A percentile compares a stretch with the other conserved stretches of the same genome.
Conservation (phyloP, 805 yeast genomes). For the Ogataea pignaliae region DNA sequence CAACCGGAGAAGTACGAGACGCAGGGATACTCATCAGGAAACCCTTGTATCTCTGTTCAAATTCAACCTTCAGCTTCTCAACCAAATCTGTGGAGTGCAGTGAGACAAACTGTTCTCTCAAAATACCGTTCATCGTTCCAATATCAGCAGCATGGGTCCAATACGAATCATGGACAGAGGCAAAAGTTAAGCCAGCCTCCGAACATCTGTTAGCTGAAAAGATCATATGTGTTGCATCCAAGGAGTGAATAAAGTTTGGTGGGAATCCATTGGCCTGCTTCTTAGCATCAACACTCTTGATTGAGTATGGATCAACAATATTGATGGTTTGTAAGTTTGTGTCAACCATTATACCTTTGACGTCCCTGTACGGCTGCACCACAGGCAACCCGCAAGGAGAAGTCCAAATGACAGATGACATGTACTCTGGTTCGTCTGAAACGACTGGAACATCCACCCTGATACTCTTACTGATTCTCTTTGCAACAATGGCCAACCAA, state of each 20-base stretch:
- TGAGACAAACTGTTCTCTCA: conserved; percentile 76
- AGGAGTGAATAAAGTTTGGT: conserved; percentile 90
- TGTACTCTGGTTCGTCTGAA: conserved; percentile 51
- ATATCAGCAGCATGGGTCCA: conserved; percentile 96
- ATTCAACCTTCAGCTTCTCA: conserved; percentile 67
- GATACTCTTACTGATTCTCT: conserved; percentile 70
- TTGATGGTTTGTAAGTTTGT: conserved; percentile 87
- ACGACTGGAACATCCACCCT: conserved; percentile 57
- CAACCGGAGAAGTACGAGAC: conserved; percentile 48
- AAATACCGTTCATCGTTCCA: conserved; percentile 58
- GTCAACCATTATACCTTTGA: conserved; percentile 57
- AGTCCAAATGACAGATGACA: conserved; percentile 95
- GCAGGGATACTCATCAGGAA: conserved; percentile 59
- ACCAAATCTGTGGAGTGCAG: conserved; percentile 74
- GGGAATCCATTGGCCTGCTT: conserved; percentile 93
- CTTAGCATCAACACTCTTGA: conserved; percentile 78
- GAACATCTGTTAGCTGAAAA: conserved; percentile 80
- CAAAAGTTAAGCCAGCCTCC: conserved; percentile 62
- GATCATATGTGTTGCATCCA: conserved; percentile 96
- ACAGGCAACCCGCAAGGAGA: conserved; percentile 93
- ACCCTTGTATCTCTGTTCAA: conserved; percentile 72
- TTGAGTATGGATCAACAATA: conserved; percentile 81
- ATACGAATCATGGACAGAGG: conserved; percentile 95
- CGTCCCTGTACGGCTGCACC: conserved; percentile 90
- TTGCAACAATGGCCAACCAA: conserved; percentile 90